Evolutionary conservation across 1,284 basidiomycete genomes (phyloP), one percentile per base, ranked within the genome.

Genomic region (Cutaneotrichosporon curvatum): DNA sequence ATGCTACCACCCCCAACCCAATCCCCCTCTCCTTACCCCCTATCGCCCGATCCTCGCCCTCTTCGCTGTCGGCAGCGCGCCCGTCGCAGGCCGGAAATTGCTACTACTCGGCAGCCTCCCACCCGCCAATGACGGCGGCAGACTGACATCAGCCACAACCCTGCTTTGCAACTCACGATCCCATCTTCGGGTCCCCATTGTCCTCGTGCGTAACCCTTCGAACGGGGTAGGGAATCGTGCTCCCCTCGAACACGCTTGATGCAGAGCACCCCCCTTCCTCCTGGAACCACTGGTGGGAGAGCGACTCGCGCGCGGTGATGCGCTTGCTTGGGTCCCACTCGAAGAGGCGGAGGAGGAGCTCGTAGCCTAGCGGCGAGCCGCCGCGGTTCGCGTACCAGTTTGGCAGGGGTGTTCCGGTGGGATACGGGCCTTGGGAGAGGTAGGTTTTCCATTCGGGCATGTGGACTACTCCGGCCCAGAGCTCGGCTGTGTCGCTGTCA

Each of bases 361-460:
- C 87, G 59, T 85, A 83, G 4, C 85, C 88, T 19, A 58, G 52
- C 3, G 62, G 45, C 14, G 68, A 69, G 74, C 75, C 31, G 74
- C 75, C 31, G 76, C 79, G 43, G 50, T 80, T 25, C 75, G 76
- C 57, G 59, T 87, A 94, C 94, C 94, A 97, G 16, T 53, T 51
- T 7, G 64, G 65, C 19, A 59, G 50, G n/a, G 46, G 51, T 33
- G 45, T 40, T 5, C 57, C 37, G 20, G 51, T 48, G 18, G 43
- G 45, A 31, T 54, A 55, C 7, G 74, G 75, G 64, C 91, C 87
- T 34, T 96, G 76, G 19, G 83, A 75, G 56, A 83, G 81, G 78
- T 95, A 82, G 59, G 82, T 85, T 54, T 79, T 78, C 61, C 86
- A 91, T 70, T 96, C 91, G 0, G 87, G 87, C 78, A 94, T 85